Percentiles rank a stretch among this genome's conserved stretches.
phyloP scores from a whole-genome alignment of 1,284 basidiomycete species.

The Sanghuangporus sanghuang region DNA sequence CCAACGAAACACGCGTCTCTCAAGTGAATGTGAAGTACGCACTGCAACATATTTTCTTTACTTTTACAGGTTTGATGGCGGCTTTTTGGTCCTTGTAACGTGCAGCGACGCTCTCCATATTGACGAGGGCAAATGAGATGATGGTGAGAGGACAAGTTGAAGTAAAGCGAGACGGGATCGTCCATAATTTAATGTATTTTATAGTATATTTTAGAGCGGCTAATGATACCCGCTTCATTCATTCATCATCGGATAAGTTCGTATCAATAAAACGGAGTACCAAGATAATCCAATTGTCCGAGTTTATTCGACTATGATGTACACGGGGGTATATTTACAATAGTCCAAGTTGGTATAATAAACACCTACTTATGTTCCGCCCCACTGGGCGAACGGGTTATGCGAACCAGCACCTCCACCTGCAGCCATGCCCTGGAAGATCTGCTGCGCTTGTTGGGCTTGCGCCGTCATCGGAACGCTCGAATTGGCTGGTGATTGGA shows the following conservation, averaged over 20 bases:
- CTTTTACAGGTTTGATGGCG: conserved; percentile 42
- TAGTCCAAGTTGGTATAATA: not conserved
- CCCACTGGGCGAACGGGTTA: conserved; percentile 10
- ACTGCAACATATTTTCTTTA: conserved; percentile 91
- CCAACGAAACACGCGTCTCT: conserved; percentile 12
- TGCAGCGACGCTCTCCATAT: conserved; percentile 10
- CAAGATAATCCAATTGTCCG: not conserved
- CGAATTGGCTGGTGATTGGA: not conserved
- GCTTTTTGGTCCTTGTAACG: conserved; percentile 14
- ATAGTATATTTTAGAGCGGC: not conserved
- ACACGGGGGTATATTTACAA: not conserved
- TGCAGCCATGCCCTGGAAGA: conserved; percentile 14
- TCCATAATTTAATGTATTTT: not conserved
- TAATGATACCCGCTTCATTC: not conserved
- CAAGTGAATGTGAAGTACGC: conserved; percentile 34
- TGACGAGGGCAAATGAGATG: not conserved
- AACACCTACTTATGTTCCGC: not conserved
- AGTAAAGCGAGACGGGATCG: not conserved
- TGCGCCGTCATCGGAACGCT: conserved; percentile 6
- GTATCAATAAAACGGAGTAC: not conserved
- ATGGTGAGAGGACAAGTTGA: not conserved
- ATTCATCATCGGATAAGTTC: not conserved
- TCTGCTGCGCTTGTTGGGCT: conserved; percentile 15
- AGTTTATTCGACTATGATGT: not conserved
- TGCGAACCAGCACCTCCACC: conserved; percentile 1